Conservation (phyloP, 805 yeast genomes). For the Komagataella kurtzmanii region DNA sequence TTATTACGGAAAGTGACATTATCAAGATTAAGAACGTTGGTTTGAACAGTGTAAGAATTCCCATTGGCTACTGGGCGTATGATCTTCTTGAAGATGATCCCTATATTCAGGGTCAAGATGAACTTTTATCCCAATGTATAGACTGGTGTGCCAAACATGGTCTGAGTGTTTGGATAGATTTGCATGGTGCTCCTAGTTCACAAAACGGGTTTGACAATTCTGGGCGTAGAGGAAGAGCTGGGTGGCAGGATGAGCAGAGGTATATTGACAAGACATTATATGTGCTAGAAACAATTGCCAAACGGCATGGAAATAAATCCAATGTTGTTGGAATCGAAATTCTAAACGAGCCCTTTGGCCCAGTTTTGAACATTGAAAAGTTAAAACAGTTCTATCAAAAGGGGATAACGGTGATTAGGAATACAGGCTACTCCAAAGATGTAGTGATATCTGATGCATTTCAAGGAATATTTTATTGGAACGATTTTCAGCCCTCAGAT, state of each 20-base stretch:
- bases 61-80: constrained; percentile 95
- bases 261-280: constrained; percentile 40
- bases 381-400: constrained; percentile 45
- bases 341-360: constrained; percentile 82
- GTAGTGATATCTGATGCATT: constrained; percentile 80
- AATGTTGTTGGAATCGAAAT: constrained; percentile 76
- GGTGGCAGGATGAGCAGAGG: constrained; percentile 38
- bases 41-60: constrained; percentile 76
- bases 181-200: constrained; percentile 95
- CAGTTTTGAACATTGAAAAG: constrained; percentile 42
- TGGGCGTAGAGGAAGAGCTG: constrained; percentile 55
- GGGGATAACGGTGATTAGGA: constrained; percentile 56
- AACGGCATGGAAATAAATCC: constrained; percentile 56
- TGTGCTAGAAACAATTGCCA: constrained; percentile 39
- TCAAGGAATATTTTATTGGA: constrained; percentile 47
- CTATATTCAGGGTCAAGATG: constrained; percentile 70
- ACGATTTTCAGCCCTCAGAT: constrained; percentile 32
- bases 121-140: constrained; percentile 63
- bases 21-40: constrained; percentile 44
- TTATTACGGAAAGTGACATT: constrained; percentile 67
- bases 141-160: constrained; percentile 54
- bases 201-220: constrained; percentile 96
- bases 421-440: constrained; percentile 34
- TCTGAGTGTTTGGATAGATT: constrained; percentile 77
- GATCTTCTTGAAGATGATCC: constrained; percentile 53